Evolutionary conservation across 1,284 basidiomycete species (phyloP).

Genomic region (Laetiporus sulphureus): DNA sequence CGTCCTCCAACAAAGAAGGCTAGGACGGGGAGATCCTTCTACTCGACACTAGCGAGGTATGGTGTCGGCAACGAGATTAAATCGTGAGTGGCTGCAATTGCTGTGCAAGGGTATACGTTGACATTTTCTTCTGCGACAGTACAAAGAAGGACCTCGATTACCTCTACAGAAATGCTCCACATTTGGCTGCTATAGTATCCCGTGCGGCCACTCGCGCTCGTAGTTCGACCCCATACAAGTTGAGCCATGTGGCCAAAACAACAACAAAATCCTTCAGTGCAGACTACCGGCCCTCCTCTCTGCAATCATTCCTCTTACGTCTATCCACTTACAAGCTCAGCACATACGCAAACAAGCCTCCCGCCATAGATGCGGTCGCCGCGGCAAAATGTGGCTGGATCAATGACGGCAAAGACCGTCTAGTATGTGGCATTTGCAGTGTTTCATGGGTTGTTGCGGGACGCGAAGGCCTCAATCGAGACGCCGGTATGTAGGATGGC

Average conservation of each 20-base stretch:
- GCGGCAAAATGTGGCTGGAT: constrained; percentile 75
- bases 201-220: constrained; percentile 55
- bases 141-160: constrained; percentile 19
- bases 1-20: constrained; percentile 46
- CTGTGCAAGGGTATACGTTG: background rate
- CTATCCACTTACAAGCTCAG: constrained; percentile 70
- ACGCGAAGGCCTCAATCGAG: constrained; percentile 58
- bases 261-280: constrained; percentile 29
- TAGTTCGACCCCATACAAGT: constrained; percentile 39
- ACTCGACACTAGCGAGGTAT: constrained; percentile 71
- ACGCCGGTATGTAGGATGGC: constrained; percentile 54
- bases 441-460: constrained; percentile 66
- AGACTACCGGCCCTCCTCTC: constrained; percentile 74
- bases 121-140: constrained; percentile 3
- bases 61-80: constrained; percentile 50
- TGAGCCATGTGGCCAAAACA: constrained; percentile 18
- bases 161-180: constrained; percentile 52
- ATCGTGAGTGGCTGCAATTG: constrained; percentile 32
- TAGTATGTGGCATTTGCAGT: constrained; percentile 64
- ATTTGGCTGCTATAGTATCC: constrained; percentile 58
- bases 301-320: constrained; percentile 60
- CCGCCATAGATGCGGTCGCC: constrained; percentile 65
- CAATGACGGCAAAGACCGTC: constrained; percentile 69
- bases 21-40: constrained; percentile 52
- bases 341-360: constrained; percentile 72